These are phyloP conservation scores for Malassezia sp. DNA, from an alignment of 1,284 basidiomycete species.

Conservation along the genomic window DNA sequence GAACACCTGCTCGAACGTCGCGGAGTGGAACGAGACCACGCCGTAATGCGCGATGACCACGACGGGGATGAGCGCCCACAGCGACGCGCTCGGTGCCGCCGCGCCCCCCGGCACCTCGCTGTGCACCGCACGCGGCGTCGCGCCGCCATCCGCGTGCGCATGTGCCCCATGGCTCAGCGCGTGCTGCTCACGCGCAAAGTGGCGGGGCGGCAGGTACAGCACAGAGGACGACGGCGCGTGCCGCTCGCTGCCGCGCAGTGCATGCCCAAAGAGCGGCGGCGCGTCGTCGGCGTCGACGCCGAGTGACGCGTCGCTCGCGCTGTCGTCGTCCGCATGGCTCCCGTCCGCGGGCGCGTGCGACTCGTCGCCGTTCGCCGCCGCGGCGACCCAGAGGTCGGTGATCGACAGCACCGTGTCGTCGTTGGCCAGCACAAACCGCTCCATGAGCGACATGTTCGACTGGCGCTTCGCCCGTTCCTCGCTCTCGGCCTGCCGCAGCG, in stretches of 20 bases:
- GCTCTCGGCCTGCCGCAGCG: too few species aligned
- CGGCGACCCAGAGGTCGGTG: slow-evolving; percentile 82
- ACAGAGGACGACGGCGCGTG: not conserved
- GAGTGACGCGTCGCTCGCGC: slow-evolving; percentile 35
- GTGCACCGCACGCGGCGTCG: not conserved
- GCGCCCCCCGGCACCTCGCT: not conserved
- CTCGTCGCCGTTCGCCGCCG: slow-evolving; percentile 77
- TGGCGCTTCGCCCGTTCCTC: not conserved
- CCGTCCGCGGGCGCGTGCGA: slow-evolving; percentile 31
- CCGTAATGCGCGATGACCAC: slow-evolving; percentile 44
- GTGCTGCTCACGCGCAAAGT: slow-evolving; percentile 26
- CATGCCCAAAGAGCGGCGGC: slow-evolving; percentile 1
- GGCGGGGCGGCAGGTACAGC: slow-evolving; percentile 31
- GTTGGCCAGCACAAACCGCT: slow-evolving; percentile 58
- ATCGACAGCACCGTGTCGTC: slow-evolving; percentile 78
- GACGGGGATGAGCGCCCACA: slow-evolving; percentile 33
- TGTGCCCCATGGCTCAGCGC: not conserved
- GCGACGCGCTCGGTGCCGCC: slow-evolving; percentile 9
- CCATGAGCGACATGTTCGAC: slow-evolving; percentile 55
- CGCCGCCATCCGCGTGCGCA: not conserved
- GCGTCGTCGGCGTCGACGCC: slow-evolving; percentile 39
- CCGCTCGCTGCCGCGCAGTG: not conserved
- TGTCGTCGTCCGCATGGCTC: slow-evolving; percentile 54
- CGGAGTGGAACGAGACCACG: slow-evolving; percentile 40
- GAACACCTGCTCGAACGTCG: slow-evolving; percentile 46